Evolutionary conservation across 306 rosid species (phyloP), one percentile per base, ranked within the genome.

Genomic region (Clitoria ternatea): DNA sequence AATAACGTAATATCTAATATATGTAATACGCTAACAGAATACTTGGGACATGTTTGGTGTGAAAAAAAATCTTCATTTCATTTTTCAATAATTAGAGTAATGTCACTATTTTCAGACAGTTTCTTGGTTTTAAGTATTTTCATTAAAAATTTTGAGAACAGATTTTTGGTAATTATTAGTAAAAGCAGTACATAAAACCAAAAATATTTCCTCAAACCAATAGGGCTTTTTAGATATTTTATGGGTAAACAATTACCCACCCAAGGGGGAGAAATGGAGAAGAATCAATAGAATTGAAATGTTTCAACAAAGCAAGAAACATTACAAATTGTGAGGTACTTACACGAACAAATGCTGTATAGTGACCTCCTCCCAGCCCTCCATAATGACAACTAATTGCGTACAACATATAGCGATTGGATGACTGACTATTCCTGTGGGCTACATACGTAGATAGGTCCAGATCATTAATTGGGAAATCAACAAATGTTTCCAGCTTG

Each of bases 381-480:
- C 98, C 98, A 69, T 84, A 84, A 80, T 92, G 98, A 87, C 91
- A 88, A 67, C 88, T 90, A 74, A 90, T 75, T 42, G 96, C 97
- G 76, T 88, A 90, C 77, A 92, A 33, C 80, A 54, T 66, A 67
- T 92, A 92, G 26, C 79, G 75, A 52, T 68, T 62, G 45, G 89
- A 81, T 42, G 69, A 62, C 23, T 63, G 83, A 63, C 54, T 59
- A 22, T 66, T 77, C 59, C 44, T 70, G 33, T 70, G 70, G 50
- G 81, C 69, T 12, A 86, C 50, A 75, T 77, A 90, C 0, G 72
- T 17, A 60, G 97, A 83, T 7, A 90, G 67, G 78, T 90, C 91
- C 70, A 92, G 65, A 78, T 85, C 86, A 76, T 85, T 54, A 55
- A 88, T 77, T 5, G 98, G 98, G 44, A 92, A 92, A 69, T 92